Evolutionary conservation across 75 land plant genomes (phyloP), one percentile per base, ranked within the genome.

Genomic region (Selaginella moellendorffii): DNA sequence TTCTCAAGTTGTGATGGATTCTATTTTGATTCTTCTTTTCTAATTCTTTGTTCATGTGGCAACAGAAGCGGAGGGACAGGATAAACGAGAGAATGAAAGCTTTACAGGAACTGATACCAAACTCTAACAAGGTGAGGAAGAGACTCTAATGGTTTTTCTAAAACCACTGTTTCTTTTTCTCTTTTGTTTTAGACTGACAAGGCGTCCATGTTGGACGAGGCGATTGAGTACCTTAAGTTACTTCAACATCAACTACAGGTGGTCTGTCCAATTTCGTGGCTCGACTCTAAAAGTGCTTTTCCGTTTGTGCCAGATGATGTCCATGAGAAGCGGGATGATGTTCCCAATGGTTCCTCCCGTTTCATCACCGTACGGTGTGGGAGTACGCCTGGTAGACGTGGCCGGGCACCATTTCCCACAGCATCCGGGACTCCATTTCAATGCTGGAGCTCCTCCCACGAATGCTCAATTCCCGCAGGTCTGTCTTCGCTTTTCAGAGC

Each of bases 191-290:
- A 83, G 85, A 80, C 83, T 29, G 85, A 83, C 64, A 83, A 83
- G 61, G 85, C 85, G 10, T 82, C 85, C 26, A 80, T 82, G 80
- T 63, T 82, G 21, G 85, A 80, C 68, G 85, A 82, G 63, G 85
- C 78, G 68, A 83, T 83, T 19, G 83, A 77, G 28, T 83, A 83
- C 73, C 51, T 83, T 58, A 83, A 80, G 61, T 77, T 77, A 36
- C 76, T 83, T 28, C 80, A 83, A 64, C 77, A 82, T 12, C 83
- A 80, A 54, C 64, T 80, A 29, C 82, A 83, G 51, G 69, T 83
- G 61, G 53, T 51, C 30, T 27, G n/a, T 28, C 30, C 20, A 22
- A 26, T 25, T 63, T 1, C 20, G 28, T 30, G 27, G 23, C 31
- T 20, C 20, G 24, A 19, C 46, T 61, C 19, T 29, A 24, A 29